phyloP scores from a whole-genome alignment of 1,139 yeast genomes.

The Diutina pseudorugosa region DNA sequence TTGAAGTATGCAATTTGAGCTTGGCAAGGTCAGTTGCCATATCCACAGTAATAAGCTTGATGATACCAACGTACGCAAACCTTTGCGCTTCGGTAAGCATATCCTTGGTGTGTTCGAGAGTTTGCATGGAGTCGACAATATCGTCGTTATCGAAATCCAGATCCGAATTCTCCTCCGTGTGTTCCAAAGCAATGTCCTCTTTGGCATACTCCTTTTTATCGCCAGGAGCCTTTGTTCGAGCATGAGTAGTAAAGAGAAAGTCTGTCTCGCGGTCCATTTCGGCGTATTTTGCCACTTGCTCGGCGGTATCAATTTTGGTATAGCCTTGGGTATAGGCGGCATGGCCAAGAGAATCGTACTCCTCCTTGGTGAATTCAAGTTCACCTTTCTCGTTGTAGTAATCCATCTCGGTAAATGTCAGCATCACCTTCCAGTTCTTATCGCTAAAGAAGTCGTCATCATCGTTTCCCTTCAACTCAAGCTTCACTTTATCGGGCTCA shows the following conservation, averaged over 20 bases:
- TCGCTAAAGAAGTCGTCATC: conserved; percentile 1
- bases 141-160: conserved; percentile 9
- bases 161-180: conserved; percentile 11
- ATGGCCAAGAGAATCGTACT: not conserved
- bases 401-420: conserved; percentile 2
- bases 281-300: conserved; percentile 69
- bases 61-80: conserved; percentile 84
- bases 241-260: conserved; percentile 40
- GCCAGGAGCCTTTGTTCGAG: not conserved
- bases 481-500: not conserved
- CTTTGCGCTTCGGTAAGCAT: conserved; percentile 77
- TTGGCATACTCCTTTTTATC: conserved; percentile 8
- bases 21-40: conserved; percentile 72
- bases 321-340: conserved; percentile 37
- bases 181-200: conserved; percentile 14
- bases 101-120: conserved; percentile 67
- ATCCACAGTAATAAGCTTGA: conserved; percentile 61
- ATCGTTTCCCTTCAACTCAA: not conserved
- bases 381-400: conserved; percentile 1
- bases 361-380: not conserved
- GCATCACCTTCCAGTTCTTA: conserved; percentile 2
- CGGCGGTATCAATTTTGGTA: conserved; percentile 81
- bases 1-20: conserved; percentile 39
- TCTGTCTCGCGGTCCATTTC: conserved; percentile 75
- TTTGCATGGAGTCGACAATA: conserved; percentile 40